Conservation (phyloP, 2,329 filamentous ascomycete species). For the Stagonosporopsis cucurbitacearum region DNA sequence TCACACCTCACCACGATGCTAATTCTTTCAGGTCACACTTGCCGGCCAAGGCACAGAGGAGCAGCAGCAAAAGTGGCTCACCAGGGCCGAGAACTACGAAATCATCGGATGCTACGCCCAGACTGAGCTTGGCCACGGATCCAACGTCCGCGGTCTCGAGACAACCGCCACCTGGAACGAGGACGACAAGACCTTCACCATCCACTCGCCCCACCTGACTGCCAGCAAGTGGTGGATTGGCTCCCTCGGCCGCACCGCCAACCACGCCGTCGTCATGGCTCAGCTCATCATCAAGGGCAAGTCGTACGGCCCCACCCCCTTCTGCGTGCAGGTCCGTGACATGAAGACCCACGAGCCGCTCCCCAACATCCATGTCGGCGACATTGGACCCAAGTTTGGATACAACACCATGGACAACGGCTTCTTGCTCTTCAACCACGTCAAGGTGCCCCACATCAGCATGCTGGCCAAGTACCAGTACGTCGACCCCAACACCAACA, state of each 20-base stretch:
- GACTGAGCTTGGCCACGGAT: slow-evolving; percentile 80
- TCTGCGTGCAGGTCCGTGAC: slow-evolving; percentile 73
- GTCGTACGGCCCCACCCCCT: slow-evolving; percentile 75
- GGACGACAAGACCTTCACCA: slow-evolving; percentile 74
- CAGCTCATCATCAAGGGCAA: slow-evolving; percentile 74
- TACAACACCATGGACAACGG: slow-evolving; percentile 86
- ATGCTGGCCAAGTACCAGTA: slow-evolving; percentile 75
- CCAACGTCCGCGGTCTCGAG: slow-evolving; percentile 68
- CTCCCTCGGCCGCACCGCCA: slow-evolving; percentile 75
- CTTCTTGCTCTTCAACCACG: slow-evolving; percentile 76
- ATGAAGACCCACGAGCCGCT: slow-evolving; percentile 59
- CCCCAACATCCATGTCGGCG: slow-evolving; percentile 69
- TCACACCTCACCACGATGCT: slow-evolving; percentile 4
- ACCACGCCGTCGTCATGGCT: slow-evolving; percentile 79
- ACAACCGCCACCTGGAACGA: slow-evolving; percentile 77
- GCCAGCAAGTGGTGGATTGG: slow-evolving; percentile 88
- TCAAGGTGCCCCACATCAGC: slow-evolving; percentile 75
- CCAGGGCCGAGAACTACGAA: slow-evolving; percentile 71
- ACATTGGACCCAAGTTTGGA: slow-evolving; percentile 81
- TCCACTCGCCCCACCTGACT: slow-evolving; percentile 76
- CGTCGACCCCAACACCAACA: slow-evolving; percentile 71
- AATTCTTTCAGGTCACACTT: slow-evolving; percentile 63
- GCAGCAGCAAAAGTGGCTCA: slow-evolving; percentile 75
- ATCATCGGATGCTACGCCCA: slow-evolving; percentile 82
- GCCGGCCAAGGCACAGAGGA: slow-evolving; percentile 74